phyloP scores from a whole-genome alignment of 495 filamentous ascomycete species.

The Hypoxylon trugodes region DNA sequence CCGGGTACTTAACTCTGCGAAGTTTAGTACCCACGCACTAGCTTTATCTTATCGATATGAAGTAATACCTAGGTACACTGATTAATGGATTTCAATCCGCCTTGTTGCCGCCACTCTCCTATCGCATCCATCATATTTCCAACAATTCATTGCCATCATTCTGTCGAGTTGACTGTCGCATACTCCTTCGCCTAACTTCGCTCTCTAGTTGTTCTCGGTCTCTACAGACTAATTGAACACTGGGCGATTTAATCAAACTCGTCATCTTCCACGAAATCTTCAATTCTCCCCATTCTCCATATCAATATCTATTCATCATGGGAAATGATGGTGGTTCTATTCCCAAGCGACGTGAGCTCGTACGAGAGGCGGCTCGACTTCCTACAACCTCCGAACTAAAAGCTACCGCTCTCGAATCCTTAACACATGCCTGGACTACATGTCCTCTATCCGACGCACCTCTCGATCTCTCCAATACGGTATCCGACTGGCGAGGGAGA shows the following conservation, averaged over 20 bases:
- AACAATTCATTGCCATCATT: not conserved
- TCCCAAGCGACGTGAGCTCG: slow-evolving; percentile 92
- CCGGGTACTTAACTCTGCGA: too few species aligned
- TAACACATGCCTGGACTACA: slow-evolving; percentile 83
- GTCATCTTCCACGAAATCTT: not conserved
- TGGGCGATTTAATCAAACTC: not conserved
- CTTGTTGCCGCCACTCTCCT: not conserved
- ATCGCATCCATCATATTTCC: not conserved
- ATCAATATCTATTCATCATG: slow-evolving; percentile 60
- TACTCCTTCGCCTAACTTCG: too few species aligned
- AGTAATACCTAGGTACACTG: too few species aligned
- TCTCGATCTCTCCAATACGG: slow-evolving; percentile 72
- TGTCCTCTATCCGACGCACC: slow-evolving; percentile 85
- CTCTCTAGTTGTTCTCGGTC: too few species aligned
- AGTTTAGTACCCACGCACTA: too few species aligned
- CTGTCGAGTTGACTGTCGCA: too few species aligned
- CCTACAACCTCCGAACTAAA: slow-evolving; percentile 91
- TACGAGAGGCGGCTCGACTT: slow-evolving; percentile 82
- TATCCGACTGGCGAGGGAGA: slow-evolving; percentile 84
- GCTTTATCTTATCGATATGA: too few species aligned
- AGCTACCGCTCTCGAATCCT: slow-evolving; percentile 81
- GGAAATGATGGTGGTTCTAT: slow-evolving; percentile 94
- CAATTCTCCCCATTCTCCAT: not conserved
- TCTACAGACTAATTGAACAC: too few species aligned
- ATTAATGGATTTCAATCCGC: not conserved